Evolutionary conservation across 108 stramenopile species (phyloP).

Genomic region (Stephanodiscus triporus): DNA sequence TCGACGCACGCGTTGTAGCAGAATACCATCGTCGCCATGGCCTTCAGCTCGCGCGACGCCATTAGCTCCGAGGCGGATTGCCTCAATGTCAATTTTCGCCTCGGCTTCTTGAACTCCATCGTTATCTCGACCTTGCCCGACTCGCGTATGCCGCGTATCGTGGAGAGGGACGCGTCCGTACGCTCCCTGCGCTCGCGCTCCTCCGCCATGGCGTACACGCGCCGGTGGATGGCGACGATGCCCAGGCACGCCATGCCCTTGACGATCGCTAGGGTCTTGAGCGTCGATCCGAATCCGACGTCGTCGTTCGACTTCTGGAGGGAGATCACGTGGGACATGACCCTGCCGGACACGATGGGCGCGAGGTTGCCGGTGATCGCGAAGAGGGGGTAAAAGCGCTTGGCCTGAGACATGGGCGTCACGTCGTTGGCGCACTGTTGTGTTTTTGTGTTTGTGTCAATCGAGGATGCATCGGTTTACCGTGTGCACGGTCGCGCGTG

Average conservation of each 20-base stretch:
- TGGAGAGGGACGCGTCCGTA: conserved; percentile 39
- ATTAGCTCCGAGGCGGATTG: conserved; percentile 38
- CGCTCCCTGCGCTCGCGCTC: conserved; percentile 30
- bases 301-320: conserved; percentile 47
- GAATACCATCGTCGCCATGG: conserved; percentile 56
- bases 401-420: conserved; percentile 69
- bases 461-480: no score
- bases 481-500: not conserved
- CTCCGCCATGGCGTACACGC: conserved; percentile 46
- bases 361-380: conserved; percentile 60
- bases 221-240: conserved; percentile 40
- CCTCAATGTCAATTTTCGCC: conserved; percentile 41
- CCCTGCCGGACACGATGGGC: conserved; percentile 50
- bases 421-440: conserved; percentile 77
- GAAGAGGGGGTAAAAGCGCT: conserved; percentile 79
- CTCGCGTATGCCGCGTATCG: conserved; percentile 37
- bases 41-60: conserved; percentile 48
- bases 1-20: conserved; percentile 59
- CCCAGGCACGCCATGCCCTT: conserved; percentile 36
- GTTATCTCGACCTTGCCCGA: conserved; percentile 46
- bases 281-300: conserved; percentile 44
- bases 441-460: no score
- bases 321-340: conserved; percentile 53
- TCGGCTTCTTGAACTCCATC: conserved; percentile 49
- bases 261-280: conserved; percentile 46